Base-by-base conservation (phyloP, 371 early-diverging fungal genomes). In the Apophysomyces elegans region DNA sequence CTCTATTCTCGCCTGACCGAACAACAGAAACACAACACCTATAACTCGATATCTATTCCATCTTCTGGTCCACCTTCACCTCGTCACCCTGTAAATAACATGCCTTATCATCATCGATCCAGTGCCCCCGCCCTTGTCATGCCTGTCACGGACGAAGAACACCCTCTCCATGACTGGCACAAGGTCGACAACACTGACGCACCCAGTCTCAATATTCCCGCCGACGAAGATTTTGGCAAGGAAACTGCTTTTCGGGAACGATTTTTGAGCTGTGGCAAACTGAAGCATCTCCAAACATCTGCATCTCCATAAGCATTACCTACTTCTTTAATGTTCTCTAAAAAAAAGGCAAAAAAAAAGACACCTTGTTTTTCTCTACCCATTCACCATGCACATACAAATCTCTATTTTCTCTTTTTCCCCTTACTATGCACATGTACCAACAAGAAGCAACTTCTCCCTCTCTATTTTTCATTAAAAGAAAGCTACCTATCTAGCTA, bases 241-340 rank as follows among this genome's bases (percentile, higher is more conserved):
- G 61, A 66, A 61, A 57, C 63, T 43, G 60, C 69, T 45, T 72
- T 64, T n/a, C 70, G 68, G 37, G 70, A 78, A 67, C 61, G 68
- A 26, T 50, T 78, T 36, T 56, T 78, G 18, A 71, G 60, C 64
- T 67, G 66, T 66, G 67, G 70, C 37, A 73, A 69, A 66, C 39
- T 68, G 35, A 64, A 68, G 26, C 69, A 68, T 67, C 59, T 73
- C 54, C 35, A 58, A 58, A 13, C 58, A 58, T 58, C 58, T 26
- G 54, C 54, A 50, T 50, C 54, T 50, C 54, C 54, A 50, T 50
- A 50, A 50, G 54, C 54, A 50, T 43, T 45, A 45, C 16, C n/a
- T 26, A 26, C 32, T 26, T 41, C 1, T 41, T 41, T 41, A 41
- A 41, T 41, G 32, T 26, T 26, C 3, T 26, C 3, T 41, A 8